Percentiles rank a stretch among this genome's conserved stretches.
Evolutionary conservation across 176 grass and related monocot species (phyloP).

Genomic region (Secale cereale): DNA sequence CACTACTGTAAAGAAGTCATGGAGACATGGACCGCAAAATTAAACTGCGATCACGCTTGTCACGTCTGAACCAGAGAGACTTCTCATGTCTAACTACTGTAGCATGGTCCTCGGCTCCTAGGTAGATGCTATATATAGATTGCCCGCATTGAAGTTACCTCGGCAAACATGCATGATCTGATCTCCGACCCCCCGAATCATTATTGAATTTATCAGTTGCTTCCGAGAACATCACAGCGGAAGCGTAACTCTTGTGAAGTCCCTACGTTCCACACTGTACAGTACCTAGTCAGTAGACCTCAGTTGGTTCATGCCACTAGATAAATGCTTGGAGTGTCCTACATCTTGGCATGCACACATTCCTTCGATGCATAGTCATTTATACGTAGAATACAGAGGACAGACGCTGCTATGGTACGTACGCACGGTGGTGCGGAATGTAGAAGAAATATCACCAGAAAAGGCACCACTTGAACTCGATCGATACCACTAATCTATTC

Average conservation of each 20-base stretch:
- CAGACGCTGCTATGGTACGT: no score
- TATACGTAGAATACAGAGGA: no score
- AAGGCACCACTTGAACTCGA: no score
- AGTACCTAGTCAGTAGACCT: not conserved
- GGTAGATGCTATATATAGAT: not conserved
- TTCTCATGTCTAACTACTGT: not conserved
- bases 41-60: not conserved
- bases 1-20: not conserved
- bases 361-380: not conserved
- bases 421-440: no score
- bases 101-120: not conserved
- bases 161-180: not conserved
- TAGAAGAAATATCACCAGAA: no score
- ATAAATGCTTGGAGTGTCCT: not conserved
- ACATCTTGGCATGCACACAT: not conserved
- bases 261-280: not conserved
- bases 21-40: not conserved
- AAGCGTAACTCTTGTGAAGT: not conserved
- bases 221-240: not conserved
- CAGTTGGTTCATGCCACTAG: not conserved
- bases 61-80: not conserved
- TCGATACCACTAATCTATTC: no score
- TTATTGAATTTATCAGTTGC: not conserved
- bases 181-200: not conserved
- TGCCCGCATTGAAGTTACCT: not conserved